Evolutionary conservation across 2,329 filamentous ascomycete genomes (phyloP), one percentile per base, ranked within the genome.

Genomic region (Lachnellula occidentalis): DNA sequence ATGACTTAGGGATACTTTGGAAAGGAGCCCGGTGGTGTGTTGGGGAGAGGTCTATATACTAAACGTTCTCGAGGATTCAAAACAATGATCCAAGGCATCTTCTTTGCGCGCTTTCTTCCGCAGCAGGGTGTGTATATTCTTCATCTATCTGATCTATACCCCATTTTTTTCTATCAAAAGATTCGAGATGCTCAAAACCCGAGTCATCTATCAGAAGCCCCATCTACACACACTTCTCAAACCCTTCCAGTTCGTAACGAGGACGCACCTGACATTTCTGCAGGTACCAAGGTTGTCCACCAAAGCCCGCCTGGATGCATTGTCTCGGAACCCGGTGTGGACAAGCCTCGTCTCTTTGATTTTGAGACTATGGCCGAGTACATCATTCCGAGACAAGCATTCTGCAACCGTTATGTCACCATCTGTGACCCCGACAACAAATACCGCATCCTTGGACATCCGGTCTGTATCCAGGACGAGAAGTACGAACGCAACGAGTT

Each of bases 401-500:
- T 99, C 68, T 96, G 92, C 78, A 95, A 96, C 70, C 89, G 91
- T 60, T 86, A 92, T 57, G 80, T 97, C 58, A 87, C 88, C 27
- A 86, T 95, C 53, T 86, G 86, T 70, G 87, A 89, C 45, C 81
- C 83, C 0, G 80, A 83, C 53, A 77, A 78, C 62, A 82, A 82
- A 61, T 87, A 92, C 71, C 84, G 86, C 55, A 83, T 99, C 53
- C 79, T 99, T 34, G 90, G 92, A 15, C 90, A 91, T 65, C 94
- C 94, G 0, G 87, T 97, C 51, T 92, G 90, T 68, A 90, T 97
- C 67, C 83, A 87, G 50, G 82, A 91, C 60, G 80, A 85, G 53
- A 86, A 87, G 63, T 96, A 97, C 68, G 83, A 87, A 67, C 86
- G 94, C 55, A 96, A 96, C 72, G 90, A 95, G 71, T 97, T 96